Conservation (phyloP, 345 rosid species). For the Arabidopsis thaliana region DNA sequence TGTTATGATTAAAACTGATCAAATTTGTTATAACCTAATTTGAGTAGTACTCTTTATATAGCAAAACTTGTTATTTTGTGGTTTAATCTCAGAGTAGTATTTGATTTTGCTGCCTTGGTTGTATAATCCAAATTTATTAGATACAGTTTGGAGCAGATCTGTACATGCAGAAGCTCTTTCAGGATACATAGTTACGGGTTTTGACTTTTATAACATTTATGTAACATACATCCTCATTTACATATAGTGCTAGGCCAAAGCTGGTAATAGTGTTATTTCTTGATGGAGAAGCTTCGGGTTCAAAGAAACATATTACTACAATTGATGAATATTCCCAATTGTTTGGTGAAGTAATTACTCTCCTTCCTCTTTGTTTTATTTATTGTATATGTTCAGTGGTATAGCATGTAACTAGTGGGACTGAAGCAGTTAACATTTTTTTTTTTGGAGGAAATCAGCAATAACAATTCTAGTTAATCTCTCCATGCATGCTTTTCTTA, state of each 20-base stretch:
- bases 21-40: no score
- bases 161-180: no score
- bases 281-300: slow-evolving; percentile 75
- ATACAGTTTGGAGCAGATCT: no score
- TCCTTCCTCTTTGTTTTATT: slow-evolving; percentile 4
- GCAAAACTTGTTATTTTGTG: no score
- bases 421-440: neutral
- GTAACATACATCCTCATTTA: slow-evolving; percentile 25
- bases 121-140: no score
- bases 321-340: slow-evolving; percentile 84
- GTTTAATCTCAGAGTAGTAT: no score
- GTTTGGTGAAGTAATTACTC: slow-evolving; percentile 75
- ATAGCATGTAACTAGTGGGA: neutral
- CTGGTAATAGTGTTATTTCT: slow-evolving; percentile 47
- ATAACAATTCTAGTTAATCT: neutral
- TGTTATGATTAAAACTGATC: no score
- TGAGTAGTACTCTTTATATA: no score
- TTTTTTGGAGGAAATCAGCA: slow-evolving; percentile 7
- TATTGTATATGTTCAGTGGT: neutral
- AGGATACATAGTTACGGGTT: no score
- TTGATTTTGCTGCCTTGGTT: no score
- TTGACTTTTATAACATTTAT: neutral
- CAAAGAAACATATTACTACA: slow-evolving; percentile 64
- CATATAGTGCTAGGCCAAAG: slow-evolving; percentile 71
- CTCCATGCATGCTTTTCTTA: neutral